Evolutionary conservation across 129 eudicot genomes (phyloP), one percentile per base, ranked within the genome.

Genomic region (Cynara cardunculus): DNA sequence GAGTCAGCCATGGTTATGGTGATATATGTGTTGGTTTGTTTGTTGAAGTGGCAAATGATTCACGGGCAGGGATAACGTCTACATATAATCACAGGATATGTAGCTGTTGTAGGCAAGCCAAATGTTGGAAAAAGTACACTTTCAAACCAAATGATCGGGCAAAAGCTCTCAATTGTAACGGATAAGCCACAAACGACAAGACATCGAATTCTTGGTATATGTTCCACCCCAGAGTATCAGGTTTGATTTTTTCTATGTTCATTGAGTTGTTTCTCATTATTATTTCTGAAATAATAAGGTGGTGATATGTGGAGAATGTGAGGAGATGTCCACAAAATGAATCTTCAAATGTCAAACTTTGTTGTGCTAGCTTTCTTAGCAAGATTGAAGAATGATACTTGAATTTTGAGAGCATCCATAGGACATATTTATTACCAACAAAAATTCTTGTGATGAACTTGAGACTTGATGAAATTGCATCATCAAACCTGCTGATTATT

Each of bases 101-200:
- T 96, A 79, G 99, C 99, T 71, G 97, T 96, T 31, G 87, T 96
- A 39, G 99, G 99, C 31, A 89, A 88, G 86, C 99, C 99, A 69
- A 96, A 96, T 91, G 99, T 96, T 32, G 99, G 99, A 71, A 96
- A 96, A 73, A 96, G 99, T 82, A 92, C 99, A n/a, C 98, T 96
- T 74, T 92, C 94, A n/a, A 96, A 96, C 62, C 99, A 96, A 86
- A 96, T 96, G 95, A 49, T 96, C 24, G 99, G 99, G 22, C 99
- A 96, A 84, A 96, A 96, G 88, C 90, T 96, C 11, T 96, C 97
- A 0, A 96, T 96, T 75, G 98, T 96, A 49, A 92, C 99, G 0
- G 98, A 96, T 86, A 96, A 96, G 74, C 98, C 99, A 77, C 99
- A 96, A 76, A 96, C 99, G 4, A 96, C 99, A 1, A 87, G 99